Percentiles rank a stretch among this genome's conserved stretches.
These are phyloP conservation scores for Mucor saturninus DNA, from an alignment of 371 early-diverging fungal genomes.

Conservation along the genomic window DNA sequence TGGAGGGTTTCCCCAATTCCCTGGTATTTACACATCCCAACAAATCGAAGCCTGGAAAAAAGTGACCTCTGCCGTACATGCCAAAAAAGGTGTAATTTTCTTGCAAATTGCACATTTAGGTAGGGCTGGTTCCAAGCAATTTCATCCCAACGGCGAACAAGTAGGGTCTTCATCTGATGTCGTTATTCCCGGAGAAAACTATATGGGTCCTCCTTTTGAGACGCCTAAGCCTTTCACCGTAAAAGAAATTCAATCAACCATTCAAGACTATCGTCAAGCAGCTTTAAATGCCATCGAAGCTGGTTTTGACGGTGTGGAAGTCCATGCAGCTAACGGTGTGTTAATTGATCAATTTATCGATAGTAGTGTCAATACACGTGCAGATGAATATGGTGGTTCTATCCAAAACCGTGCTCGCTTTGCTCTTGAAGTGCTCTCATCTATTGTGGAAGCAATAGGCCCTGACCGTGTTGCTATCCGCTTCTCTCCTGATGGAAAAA, in stretches of 20 bases:
- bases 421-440: slow-evolving; percentile 45
- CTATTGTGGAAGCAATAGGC: slow-evolving; percentile 33
- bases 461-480: slow-evolving; percentile 25
- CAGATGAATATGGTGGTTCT: slow-evolving; percentile 54
- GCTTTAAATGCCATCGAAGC: slow-evolving; percentile 46
- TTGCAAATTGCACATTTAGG: slow-evolving; percentile 63
- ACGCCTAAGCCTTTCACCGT: slow-evolving; percentile 55
- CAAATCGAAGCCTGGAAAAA: slow-evolving; percentile 65
- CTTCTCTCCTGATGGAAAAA: slow-evolving; percentile 17
- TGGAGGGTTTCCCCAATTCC: slow-evolving; percentile 37
- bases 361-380: slow-evolving; percentile 37
- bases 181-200: slow-evolving; percentile 4
- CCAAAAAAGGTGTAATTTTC: slow-evolving; percentile 59
- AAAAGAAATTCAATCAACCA: slow-evolving; percentile 63
- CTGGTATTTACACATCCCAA: slow-evolving; percentile 43
- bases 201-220: slow-evolving; percentile 4
- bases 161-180: slow-evolving; percentile 18
- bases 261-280: slow-evolving; percentile 66
- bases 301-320: slow-evolving; percentile 73
- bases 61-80: slow-evolving; percentile 60
- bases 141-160: slow-evolving; percentile 13
- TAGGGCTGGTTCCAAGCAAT: slow-evolving; percentile 10
- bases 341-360: slow-evolving; percentile 64
- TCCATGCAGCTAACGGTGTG: slow-evolving; percentile 75
- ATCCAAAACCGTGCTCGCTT: slow-evolving; percentile 60